Percentiles rank a stretch among this genome's conserved stretches.
These are phyloP conservation scores for Chlorella ohadii DNA, from an alignment of 139 green algal species.

Conservation along the genomic window DNA sequence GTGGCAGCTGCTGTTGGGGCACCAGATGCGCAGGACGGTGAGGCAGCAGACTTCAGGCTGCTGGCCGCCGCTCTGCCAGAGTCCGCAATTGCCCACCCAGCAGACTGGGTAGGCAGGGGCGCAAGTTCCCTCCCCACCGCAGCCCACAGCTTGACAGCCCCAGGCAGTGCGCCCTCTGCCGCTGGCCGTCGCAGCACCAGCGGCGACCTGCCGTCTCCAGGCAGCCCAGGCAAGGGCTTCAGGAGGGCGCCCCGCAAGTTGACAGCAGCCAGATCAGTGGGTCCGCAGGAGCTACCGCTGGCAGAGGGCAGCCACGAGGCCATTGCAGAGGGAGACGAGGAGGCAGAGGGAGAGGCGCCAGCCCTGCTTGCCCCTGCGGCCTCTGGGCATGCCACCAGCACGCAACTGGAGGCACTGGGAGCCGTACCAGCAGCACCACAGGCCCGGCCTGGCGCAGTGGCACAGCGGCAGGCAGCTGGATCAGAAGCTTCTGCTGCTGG, in stretches of 20 bases:
- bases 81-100: no score
- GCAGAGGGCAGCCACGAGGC: background rate
- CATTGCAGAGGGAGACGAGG: background rate
- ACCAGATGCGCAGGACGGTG: no score
- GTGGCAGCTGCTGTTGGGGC: background rate
- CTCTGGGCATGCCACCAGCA: background rate
- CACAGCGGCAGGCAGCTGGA: background rate
- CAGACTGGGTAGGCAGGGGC: no score
- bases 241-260: conserved; percentile 9
- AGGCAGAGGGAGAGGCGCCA: background rate
- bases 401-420: background rate
- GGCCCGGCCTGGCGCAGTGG: background rate
- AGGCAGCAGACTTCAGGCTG: conserved; percentile 1
- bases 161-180: background rate
- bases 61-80: background rate
- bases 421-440: background rate
- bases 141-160: no score
- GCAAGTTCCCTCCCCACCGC: no score
- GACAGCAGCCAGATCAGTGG: background rate
- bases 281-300: background rate
- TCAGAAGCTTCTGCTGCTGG: background rate
- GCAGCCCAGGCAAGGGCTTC: background rate
- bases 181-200: background rate
- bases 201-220: background rate
- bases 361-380: background rate